Conservation (phyloP, 192 early-diverging fungal genomes). For the Gorgonomyces haynaldii region DNA sequence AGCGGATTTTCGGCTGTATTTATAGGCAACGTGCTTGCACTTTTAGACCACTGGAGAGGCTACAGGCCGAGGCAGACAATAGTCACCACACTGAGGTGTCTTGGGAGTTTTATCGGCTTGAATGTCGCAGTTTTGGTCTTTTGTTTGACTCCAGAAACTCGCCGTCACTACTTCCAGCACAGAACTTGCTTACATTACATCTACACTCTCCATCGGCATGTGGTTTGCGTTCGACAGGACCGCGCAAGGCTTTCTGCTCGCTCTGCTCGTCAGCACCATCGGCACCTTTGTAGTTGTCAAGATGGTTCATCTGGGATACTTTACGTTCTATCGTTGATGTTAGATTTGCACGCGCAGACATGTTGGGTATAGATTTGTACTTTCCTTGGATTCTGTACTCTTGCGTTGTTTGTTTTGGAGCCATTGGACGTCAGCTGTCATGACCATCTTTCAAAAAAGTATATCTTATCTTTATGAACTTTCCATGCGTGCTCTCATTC, state of each 20-base stretch:
- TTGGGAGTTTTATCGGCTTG: too few species aligned
- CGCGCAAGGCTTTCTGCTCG: constrained; percentile 50
- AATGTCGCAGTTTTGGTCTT: too few species aligned
- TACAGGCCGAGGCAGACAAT: too few species aligned
- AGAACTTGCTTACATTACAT: too few species aligned
- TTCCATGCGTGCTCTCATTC: constrained; percentile 53
- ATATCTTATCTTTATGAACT: too few species aligned
- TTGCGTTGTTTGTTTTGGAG: constrained; percentile 50
- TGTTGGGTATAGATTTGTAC: constrained; percentile 57
- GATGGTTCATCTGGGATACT: constrained; percentile 47
- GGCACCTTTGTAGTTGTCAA: constrained; percentile 47
- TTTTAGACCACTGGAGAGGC: too few species aligned
- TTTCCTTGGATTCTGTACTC: constrained; percentile 49
- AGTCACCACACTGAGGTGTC: too few species aligned
- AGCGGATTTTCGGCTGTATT: too few species aligned
- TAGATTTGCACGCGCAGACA: constrained; percentile 58
- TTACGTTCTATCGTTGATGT: constrained; percentile 33
- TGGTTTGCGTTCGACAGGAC: constrained; percentile 69
- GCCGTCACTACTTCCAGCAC: too few species aligned
- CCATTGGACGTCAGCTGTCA: constrained; percentile 54
- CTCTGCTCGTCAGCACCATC: constrained; percentile 35
- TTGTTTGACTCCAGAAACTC: too few species aligned
- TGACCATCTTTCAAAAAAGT: too few species aligned
- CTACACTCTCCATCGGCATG: constrained; percentile 44
- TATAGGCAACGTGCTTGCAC: too few species aligned